Percentiles rank a stretch among this genome's conserved stretches.
Conservation (phyloP, 1,284 basidiomycete species). For the Gymnopus androsaceus region DNA sequence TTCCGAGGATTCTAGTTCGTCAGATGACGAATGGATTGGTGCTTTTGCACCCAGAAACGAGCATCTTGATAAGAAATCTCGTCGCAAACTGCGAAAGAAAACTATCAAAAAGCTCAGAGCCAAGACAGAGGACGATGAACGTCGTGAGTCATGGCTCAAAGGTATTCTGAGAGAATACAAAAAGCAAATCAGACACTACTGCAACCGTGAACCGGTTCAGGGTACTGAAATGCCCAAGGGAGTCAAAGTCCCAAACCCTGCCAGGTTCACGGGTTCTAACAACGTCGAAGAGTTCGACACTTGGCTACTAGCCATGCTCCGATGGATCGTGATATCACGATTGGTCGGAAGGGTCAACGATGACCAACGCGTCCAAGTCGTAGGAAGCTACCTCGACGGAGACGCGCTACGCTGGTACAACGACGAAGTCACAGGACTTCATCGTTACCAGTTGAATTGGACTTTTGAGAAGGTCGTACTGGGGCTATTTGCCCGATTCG, state of each 20-base stretch:
- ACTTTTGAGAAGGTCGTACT: slow-evolving; percentile 18
- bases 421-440: slow-evolving; percentile 13
- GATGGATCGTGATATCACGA: background rate
- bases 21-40: too few species aligned
- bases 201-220: background rate
- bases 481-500: slow-evolving; percentile 22
- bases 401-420: slow-evolving; percentile 18
- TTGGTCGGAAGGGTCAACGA: background rate
- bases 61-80: too few species aligned
- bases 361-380: background rate
- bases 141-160: background rate
- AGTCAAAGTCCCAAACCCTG: background rate
- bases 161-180: background rate
- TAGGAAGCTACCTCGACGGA: slow-evolving; percentile 13
- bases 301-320: background rate
- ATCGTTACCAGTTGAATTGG: slow-evolving; percentile 13
- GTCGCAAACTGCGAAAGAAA: background rate
- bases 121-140: background rate
- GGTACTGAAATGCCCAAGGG: background rate
- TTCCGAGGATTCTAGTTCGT: too few species aligned
- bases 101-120: background rate
- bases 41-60: too few species aligned
- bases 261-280: background rate
- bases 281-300: background rate
- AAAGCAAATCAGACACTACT: background rate